Conservation (phyloP, 257 asterid species). For the Fraxinus anomala region DNA sequence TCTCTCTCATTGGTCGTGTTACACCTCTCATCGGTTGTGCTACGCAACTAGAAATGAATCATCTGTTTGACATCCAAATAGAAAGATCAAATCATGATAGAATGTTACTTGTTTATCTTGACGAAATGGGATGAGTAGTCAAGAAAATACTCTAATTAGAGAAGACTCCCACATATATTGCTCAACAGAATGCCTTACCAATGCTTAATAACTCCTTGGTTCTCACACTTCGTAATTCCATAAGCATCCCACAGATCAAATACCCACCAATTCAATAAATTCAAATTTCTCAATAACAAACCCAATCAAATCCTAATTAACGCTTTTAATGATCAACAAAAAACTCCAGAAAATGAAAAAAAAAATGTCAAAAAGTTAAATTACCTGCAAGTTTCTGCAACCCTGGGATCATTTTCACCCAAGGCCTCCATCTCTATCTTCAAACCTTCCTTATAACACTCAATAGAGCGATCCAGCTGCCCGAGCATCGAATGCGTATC, state of each 20-base stretch:
- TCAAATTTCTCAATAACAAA: neutral
- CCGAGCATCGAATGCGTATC: constrained; percentile 98
- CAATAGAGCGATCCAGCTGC: constrained; percentile 89
- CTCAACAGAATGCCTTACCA: neutral
- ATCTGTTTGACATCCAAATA: neutral
- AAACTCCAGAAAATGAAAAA: neutral
- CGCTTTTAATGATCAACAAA: neutral
- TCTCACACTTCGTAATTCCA: neutral
- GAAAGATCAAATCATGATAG: neutral
- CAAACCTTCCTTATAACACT: constrained; percentile 81
- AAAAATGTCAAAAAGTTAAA: neutral
- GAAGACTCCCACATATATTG: neutral
- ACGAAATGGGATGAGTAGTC: neutral
- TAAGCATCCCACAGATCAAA: neutral
- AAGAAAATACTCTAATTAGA: neutral
- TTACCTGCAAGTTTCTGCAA: constrained; percentile 95
- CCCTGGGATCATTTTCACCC: constrained; percentile 93
- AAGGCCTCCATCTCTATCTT: constrained; percentile 89
- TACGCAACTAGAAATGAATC: neutral
- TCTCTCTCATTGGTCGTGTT: neutral
- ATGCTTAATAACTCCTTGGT: neutral
- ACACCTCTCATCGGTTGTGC: neutral
- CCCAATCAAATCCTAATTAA: neutral
- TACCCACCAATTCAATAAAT: neutral
- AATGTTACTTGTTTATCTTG: neutral